Evolutionary conservation across 2,329 filamentous ascomycete genomes (phyloP).

Genomic region (Paraconiothyrium brasiliense): DNA sequence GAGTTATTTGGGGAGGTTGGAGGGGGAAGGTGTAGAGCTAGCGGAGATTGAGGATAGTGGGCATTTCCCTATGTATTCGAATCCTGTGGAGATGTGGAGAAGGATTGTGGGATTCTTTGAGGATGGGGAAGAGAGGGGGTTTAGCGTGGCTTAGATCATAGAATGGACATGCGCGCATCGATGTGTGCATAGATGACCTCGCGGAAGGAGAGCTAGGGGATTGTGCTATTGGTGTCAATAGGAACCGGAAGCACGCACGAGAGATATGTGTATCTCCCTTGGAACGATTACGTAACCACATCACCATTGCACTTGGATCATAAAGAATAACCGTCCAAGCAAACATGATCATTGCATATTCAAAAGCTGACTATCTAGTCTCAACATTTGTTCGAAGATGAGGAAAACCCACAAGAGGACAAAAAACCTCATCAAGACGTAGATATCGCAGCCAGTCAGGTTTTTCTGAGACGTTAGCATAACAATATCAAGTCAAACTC

Average conservation of each 20-base stretch:
- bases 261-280: too few relatives aligned
- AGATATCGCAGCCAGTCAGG: neutral
- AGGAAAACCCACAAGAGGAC: neutral
- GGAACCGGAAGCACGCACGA: too few relatives aligned
- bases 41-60: constrained; percentile 30
- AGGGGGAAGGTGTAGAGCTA: constrained; percentile 26
- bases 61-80: constrained; percentile 41
- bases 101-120: constrained; percentile 2
- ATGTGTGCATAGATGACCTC: too few relatives aligned
- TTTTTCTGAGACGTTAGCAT: neutral
- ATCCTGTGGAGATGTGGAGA: constrained; percentile 24
- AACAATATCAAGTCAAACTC: neutral
- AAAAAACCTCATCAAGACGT: neutral
- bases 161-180: too few relatives aligned
- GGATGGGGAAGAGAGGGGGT: too few relatives aligned
- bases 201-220: too few relatives aligned
- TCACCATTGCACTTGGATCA: too few relatives aligned
- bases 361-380: neutral
- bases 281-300: too few relatives aligned
- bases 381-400: neutral
- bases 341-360: too few relatives aligned
- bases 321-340: too few relatives aligned
- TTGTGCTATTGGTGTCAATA: too few relatives aligned
- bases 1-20: constrained; percentile 10
- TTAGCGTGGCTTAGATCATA: too few relatives aligned